Conservation (phyloP, 2,329 filamentous ascomycete species). For the Epichloe hybrida region DNA sequence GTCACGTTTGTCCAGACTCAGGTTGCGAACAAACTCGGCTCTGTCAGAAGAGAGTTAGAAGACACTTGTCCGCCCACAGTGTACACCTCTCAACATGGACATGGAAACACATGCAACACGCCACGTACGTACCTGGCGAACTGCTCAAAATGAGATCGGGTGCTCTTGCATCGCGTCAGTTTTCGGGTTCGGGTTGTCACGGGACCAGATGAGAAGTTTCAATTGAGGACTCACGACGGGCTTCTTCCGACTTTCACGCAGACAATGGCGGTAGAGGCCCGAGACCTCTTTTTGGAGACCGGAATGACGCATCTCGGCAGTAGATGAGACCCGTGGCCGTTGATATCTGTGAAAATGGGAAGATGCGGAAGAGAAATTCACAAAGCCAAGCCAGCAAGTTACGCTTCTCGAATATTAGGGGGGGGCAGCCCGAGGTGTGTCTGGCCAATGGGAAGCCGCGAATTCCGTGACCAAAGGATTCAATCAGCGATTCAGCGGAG, state of each 20-base stretch:
- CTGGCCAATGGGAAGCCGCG: neutral
- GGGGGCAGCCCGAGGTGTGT: neutral
- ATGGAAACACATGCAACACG: neutral
- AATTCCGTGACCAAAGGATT: no score
- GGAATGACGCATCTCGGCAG: constrained; percentile 11
- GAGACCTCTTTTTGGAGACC: constrained; percentile 6
- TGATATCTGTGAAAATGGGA: neutral
- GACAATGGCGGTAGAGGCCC: constrained; percentile 64
- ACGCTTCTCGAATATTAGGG: no score
- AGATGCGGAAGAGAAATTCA: neutral
- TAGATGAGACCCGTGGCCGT: neutral
- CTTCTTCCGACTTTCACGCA: constrained; percentile 71
- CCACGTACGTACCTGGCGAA: constrained; percentile 43
- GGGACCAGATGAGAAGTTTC: neutral
- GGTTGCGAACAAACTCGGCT: constrained; percentile 61
- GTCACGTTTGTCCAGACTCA: constrained; percentile 63
- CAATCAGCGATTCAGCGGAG: no score
- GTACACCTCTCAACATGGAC: neutral
- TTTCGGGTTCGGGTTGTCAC: neutral
- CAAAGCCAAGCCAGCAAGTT: neutral
- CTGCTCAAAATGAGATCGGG: constrained; percentile 40
- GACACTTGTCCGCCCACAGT: neutral
- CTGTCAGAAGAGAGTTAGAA: neutral
- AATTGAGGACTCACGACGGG: constrained; percentile 41
- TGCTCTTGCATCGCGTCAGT: constrained; percentile 3